These are phyloP conservation scores for Pharus latifolius DNA, from an alignment of 176 grass and related monocot species.

Conservation along the genomic window DNA sequence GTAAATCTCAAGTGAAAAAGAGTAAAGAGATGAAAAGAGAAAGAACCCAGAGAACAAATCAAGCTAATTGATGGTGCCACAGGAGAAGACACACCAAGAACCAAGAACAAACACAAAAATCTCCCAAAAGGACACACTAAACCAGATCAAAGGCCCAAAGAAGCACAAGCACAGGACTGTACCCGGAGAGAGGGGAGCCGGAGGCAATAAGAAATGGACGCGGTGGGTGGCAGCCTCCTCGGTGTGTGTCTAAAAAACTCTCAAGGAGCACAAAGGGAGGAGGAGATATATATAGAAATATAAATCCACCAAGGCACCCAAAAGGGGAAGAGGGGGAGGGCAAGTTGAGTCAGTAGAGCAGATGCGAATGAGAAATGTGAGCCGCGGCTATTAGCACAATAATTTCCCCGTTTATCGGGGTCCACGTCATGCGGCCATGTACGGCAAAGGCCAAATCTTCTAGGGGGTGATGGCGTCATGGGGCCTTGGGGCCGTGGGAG, in stretches of 20 bases:
- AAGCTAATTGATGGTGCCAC: constrained; percentile 5
- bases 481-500: background rate
- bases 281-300: constrained; percentile 23
- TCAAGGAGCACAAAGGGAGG: background rate
- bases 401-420: background rate
- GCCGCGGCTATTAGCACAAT: background rate
- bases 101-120: constrained; percentile 13
- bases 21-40: background rate
- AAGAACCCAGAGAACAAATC: background rate
- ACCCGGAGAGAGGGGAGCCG: too few relatives aligned
- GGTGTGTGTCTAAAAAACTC: background rate
- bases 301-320: background rate
- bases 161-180: background rate
- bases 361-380: background rate
- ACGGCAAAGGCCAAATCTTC: background rate
- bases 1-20: too few relatives aligned
- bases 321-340: too few relatives aligned
- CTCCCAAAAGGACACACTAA: background rate
- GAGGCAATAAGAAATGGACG: too few relatives aligned
- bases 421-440: background rate
- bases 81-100: background rate
- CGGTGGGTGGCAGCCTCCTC: background rate
- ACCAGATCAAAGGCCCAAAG: background rate
- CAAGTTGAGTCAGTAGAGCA: too few relatives aligned
- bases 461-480: too few relatives aligned